Evolutionary conservation across 1,139 yeast species (phyloP), one percentile per base, ranked within the genome.

Genomic region (Taphrina confusa): DNA sequence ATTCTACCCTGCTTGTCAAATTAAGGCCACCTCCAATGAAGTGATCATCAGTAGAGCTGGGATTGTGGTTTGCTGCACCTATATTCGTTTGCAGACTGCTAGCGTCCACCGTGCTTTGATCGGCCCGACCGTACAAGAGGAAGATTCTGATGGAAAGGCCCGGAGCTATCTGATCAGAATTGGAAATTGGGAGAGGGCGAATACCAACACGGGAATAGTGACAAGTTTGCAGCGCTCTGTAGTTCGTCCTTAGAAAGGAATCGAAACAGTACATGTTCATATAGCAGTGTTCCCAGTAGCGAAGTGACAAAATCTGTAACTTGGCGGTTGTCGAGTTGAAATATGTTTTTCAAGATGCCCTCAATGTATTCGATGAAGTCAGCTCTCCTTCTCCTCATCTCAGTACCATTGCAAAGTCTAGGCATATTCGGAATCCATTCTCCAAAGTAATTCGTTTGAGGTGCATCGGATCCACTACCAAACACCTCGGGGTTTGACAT

Each of bases 381-480:
- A 14, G 31, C 46, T 5, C 46, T 28, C 12, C 46, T 18, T 42
- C 16, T 23, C 20, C 31, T 27, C 46, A 42, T 42, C 20, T 42
- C 46, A 23, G 31, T 23, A 8, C 46, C 46, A n/a, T 42, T 42
- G 31, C 31, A 27, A 9, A 42, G 14, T 14, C 25, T 27, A 12
- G 46, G 46, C 31, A 12, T 42, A 18, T 27, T 42, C 9, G 46
- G 46, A n/a, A 42, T n/a, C 46, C 46, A 42, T 31, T 11, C 31
- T 4, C 31, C 46, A 11, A n/a, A 23, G 25, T 27, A 20, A 23
- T 27, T 42, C 12, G 5, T 6, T 14, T 14, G 18, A 9, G 46
- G 12, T 4, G 46, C 5, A 11, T 23, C 31, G 46, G 16, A 11
- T 11, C 31, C 31, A 5, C n/a, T n/a, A 1, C 30, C 31, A 12